These are phyloP conservation scores for Cercospora beticola DNA, from an alignment of 2,329 filamentous ascomycete genomes.

Conservation along the genomic window DNA sequence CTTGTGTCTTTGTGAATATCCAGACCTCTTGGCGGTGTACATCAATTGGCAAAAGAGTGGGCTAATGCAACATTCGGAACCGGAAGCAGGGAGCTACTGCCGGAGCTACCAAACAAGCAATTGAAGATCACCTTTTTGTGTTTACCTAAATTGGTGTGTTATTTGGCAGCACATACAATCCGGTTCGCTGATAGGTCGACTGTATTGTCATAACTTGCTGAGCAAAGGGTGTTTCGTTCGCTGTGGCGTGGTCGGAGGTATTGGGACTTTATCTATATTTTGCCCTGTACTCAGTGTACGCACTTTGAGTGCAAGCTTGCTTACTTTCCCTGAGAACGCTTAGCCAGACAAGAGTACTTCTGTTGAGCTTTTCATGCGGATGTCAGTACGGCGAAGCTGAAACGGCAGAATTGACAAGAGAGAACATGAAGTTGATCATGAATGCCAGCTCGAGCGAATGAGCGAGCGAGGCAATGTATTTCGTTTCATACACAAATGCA, in stretches of 20 bases:
- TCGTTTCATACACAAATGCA: background rate
- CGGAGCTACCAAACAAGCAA: background rate
- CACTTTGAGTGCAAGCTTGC: too few species aligned
- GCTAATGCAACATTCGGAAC: background rate
- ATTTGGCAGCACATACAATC: background rate
- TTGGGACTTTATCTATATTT: too few species aligned
- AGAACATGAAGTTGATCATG: background rate
- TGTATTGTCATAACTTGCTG: too few species aligned
- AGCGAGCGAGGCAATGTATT: background rate
- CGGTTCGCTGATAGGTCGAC: background rate
- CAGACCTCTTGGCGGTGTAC: background rate
- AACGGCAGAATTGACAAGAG: background rate
- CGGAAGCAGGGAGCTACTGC: background rate
- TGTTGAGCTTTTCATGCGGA: background rate
- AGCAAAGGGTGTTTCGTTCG: too few species aligned
- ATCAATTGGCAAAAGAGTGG: background rate
- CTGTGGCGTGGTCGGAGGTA: too few species aligned
- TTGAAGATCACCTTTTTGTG: background rate
- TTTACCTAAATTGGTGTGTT: background rate
- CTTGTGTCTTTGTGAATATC: background rate
- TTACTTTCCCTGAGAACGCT: too few species aligned
- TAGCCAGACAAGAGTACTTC: too few species aligned
- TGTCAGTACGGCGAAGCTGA: background rate
- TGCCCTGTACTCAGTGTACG: too few species aligned
- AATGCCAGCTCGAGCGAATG: background rate